phyloP scores from a whole-genome alignment of 164 flowering plant species.

The Tetrastigma voinierianum region DNA sequence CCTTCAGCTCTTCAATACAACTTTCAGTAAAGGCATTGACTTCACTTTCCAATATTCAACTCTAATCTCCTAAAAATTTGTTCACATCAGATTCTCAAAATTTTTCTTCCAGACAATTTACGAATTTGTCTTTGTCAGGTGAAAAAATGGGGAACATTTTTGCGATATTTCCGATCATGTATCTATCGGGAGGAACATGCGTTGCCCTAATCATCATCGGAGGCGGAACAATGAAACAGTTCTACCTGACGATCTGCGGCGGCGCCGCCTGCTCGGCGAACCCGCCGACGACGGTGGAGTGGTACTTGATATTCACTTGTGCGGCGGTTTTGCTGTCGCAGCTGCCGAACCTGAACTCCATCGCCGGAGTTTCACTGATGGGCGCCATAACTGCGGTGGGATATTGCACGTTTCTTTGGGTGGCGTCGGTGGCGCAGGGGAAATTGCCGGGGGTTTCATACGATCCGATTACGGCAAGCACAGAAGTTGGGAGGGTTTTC shows the following conservation, averaged over 20 bases:
- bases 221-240: conserved; percentile 9
- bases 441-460: conserved; percentile 19
- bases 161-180: conserved; percentile 22
- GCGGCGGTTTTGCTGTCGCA: conserved; percentile 18
- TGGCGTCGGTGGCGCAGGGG: conserved; percentile 16
- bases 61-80: neutral
- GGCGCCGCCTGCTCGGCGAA: conserved; percentile 3
- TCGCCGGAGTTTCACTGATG: conserved; percentile 23
- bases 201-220: conserved; percentile 21
- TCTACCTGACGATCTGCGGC: conserved; percentile 18
- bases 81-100: neutral
- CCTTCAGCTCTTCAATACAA: conserved; percentile 33
- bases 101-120: no score
- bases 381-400: conserved; percentile 28
- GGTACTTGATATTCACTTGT: conserved; percentile 28
- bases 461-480: neutral
- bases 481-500: conserved; percentile 5
- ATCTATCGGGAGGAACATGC: conserved; percentile 29
- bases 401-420: conserved; percentile 25
- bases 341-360: conserved; percentile 32
- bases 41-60: no score
- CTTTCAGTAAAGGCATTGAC: conserved; percentile 15
- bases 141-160: conserved; percentile 18
- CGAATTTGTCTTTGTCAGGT: conserved; percentile 11
- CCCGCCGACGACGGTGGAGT: conserved; percentile 18